A percentile compares a stretch with the other conserved stretches of the same genome.
phyloP scores from a whole-genome alignment of 75 land plant species.

The Chamaecyparis obtusa region DNA sequence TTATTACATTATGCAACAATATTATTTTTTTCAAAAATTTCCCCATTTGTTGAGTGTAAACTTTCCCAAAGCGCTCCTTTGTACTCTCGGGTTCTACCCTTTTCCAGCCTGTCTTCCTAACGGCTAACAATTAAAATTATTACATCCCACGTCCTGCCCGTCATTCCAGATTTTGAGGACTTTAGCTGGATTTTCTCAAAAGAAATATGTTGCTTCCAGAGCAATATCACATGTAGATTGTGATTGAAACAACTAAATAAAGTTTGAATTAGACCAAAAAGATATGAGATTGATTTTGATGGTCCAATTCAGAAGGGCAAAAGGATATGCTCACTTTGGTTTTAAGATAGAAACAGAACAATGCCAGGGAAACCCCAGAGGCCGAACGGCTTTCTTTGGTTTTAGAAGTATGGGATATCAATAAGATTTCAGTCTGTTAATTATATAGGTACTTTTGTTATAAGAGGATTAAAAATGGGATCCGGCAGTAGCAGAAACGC shows the following conservation, averaged over 20 bases:
- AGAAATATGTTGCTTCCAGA: too few relatives aligned
- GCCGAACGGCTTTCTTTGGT: background rate
- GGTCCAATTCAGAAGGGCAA: background rate
- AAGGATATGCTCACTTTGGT: background rate
- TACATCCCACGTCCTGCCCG: background rate
- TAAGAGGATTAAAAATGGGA: slow-evolving; percentile 5
- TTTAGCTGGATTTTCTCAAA: background rate
- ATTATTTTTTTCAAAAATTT: background rate
- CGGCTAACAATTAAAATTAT: background rate
- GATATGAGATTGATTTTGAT: background rate
- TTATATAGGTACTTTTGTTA: background rate
- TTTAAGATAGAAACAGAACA: background rate
- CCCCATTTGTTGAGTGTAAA: background rate
- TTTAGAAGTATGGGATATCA: background rate
- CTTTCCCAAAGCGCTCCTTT: background rate
- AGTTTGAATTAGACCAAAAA: background rate
- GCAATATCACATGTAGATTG: background rate
- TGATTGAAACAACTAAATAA: background rate
- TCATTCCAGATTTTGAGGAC: background rate
- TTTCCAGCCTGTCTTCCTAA: slow-evolving; percentile 8
- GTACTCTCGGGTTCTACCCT: background rate
- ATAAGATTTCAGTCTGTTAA: slow-evolving; percentile 8
- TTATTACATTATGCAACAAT: background rate
- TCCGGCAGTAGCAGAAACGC: background rate
- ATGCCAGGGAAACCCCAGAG: background rate